Evolutionary conservation across 2,329 filamentous ascomycete species (phyloP).

Genomic region (Daldinia sp.): DNA sequence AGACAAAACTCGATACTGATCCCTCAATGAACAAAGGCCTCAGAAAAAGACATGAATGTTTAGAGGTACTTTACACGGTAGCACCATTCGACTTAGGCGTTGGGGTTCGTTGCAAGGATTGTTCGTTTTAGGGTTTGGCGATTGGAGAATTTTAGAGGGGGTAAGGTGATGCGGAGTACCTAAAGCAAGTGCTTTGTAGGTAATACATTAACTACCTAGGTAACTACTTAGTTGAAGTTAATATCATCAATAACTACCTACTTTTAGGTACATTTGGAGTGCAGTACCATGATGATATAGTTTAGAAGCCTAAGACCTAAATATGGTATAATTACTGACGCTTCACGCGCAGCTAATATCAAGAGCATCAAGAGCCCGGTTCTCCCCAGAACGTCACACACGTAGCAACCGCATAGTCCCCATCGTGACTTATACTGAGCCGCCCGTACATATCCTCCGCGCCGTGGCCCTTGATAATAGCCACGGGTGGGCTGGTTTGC

Average conservation of each 20-base stretch:
- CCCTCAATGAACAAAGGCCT: too few relatives aligned
- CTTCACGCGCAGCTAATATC: neutral
- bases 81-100: neutral
- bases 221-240: neutral
- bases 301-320: too few relatives aligned
- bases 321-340: too few relatives aligned
- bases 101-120: constrained; percentile 2
- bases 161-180: neutral
- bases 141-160: neutral
- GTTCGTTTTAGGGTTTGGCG: neutral
- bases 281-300: too few relatives aligned
- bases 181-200: too few relatives aligned
- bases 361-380: neutral
- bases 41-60: neutral
- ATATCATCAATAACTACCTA: neutral
- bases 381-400: constrained; percentile 63
- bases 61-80: too few relatives aligned
- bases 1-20: neutral
- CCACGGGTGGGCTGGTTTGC: constrained; percentile 57
- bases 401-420: constrained; percentile 80
- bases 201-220: too few relatives aligned
- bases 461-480: constrained; percentile 54
- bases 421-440: constrained; percentile 89
- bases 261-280: neutral
- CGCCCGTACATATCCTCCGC: constrained; percentile 66